Evolutionary conservation across 805 yeast species (phyloP), one percentile per base, ranked within the genome.

Genomic region (Myxozyma melibiosi): DNA sequence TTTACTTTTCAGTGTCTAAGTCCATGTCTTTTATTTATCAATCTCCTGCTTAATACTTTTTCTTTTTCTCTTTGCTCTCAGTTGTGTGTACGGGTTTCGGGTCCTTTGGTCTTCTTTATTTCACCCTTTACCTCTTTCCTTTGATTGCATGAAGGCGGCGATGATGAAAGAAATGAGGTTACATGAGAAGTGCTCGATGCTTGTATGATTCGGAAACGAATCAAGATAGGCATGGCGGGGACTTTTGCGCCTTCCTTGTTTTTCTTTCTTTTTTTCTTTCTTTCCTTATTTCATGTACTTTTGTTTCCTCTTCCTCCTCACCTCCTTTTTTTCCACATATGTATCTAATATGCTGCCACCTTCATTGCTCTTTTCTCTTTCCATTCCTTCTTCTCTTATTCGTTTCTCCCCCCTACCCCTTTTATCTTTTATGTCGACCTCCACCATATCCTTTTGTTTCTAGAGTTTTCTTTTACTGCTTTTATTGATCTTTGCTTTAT

Each of bases 51-150:
- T 50, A 25, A n/a, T 34, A 35, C 18, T 27, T 16, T 37, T 25
- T 22, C 14, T 18, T 25, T 24, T 24, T 27, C 16, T 16, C 39
- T 35, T 35, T 9, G 9, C 20, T n/a, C n/a, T n/a, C n/a, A n/a
- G n/a, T 35, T 35, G 39, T 35, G 35, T 30, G 22, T 20, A 25
- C 38, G 52, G 52, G 47, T 50, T n/a, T 28, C 43, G 45, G 43
- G 42, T 24, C n/a, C 28, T 31, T 35, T 41, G 16, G 11, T 8
- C 30, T 51, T 38, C 24, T 40, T 30, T 41, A n/a, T 46, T 13
- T 44, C 8, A 11, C n/a, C n/a, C n/a, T n/a, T 44, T n/a, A 22
- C 16, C 45, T 37, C 22, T 37, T 18, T 39, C n/a, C 9, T 31
- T 30, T 35, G 18, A 18, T 49, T n/a, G n/a, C n/a, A n/a, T n/a